Evolutionary conservation across 768 basidiomycete genomes (phyloP), one percentile per base, ranked within the genome.

Genomic region (Coprinopsis marcescibilis): DNA sequence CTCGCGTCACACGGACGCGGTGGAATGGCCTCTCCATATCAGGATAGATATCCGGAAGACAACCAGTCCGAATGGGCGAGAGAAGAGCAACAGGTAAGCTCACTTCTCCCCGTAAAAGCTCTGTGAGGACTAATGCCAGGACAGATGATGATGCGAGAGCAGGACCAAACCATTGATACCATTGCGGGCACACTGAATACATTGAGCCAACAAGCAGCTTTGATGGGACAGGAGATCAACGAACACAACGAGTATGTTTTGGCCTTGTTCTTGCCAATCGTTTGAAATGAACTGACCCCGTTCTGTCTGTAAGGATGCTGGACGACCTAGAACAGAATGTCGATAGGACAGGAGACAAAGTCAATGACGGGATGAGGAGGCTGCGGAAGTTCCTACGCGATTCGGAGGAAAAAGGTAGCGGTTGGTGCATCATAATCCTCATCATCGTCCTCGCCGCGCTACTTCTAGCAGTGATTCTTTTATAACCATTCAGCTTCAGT

Each of bases 171-270:
- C 0, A 85, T 99, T 56, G 82, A 85, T 46, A 78, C 85, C 0
- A 94, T 99, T 59, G 78, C 85, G 0, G 91, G 92, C 0, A 93
- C 94, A 1, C 64, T 99, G 44, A 80, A 61, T 47, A 93, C 86
- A 0, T 69, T 99, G 5, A 83, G 85, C 0, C 83, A 89, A 52
- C 96, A 98, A 65, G 96, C 96, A 0, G 87, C 85, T 10, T 69
- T 97, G 25, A 99, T 99, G 81, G 95, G 95, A 0, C 81, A 80
- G 48, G 96, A 99, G 60, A 89, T 98, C 41, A 70, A 62, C 7
- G 91, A 94, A 60, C 96, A 99, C 57, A 89, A 85, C 55, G 89
- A 90, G 95, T 95, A 52, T 52, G 62, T 64, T 23, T 8, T 8
- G 3, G 23, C 19, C 37, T 30, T 2, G 19, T 11, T n/a, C 11